A percentile compares a stretch with the other conserved stretches of the same genome.
Evolutionary conservation across 371 early-diverging fungal species (phyloP).

Genomic region (Capniomyces stellatus): DNA sequence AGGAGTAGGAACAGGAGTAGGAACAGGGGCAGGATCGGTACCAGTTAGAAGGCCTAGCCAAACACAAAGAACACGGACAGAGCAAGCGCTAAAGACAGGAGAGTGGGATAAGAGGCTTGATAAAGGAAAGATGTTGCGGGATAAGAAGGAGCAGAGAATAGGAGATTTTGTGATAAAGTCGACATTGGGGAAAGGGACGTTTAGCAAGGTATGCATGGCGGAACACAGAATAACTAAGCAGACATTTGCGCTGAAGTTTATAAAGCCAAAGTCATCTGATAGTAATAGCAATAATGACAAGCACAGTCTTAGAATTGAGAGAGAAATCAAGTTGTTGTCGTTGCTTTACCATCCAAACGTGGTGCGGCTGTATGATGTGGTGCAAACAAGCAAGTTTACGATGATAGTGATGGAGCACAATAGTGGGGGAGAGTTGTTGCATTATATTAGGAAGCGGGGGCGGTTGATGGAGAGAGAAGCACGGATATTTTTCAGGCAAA

Average conservation of each 20-base stretch:
- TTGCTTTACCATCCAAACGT: constrained; percentile 82
- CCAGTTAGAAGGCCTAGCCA: neutral
- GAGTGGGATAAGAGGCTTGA: neutral
- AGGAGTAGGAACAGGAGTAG: neutral
- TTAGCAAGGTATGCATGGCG: constrained; percentile 27
- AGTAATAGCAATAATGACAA: constrained; percentile 34
- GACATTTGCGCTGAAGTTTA: constrained; percentile 81
- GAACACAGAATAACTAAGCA: constrained; percentile 28
- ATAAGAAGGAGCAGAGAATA: constrained; percentile 19
- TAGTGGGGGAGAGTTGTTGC: constrained; percentile 92
- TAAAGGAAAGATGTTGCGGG: neutral
- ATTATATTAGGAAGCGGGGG: constrained; percentile 76
- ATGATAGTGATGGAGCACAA: constrained; percentile 93
- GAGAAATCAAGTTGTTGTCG: constrained; percentile 88
- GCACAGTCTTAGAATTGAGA: constrained; percentile 59
- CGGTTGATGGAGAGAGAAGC: constrained; percentile 75
- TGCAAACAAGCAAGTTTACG: constrained; percentile 70
- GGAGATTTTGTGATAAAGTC: constrained; percentile 25
- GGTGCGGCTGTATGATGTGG: constrained; percentile 74
- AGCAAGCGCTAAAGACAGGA: neutral
- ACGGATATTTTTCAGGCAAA: constrained; percentile 84
- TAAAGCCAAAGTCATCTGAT: constrained; percentile 42
- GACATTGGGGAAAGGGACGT: constrained; percentile 25
- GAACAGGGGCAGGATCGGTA: neutral
- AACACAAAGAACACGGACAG: neutral